Base-by-base conservation (phyloP, 2,329 filamentous ascomycete species). In the Sarocladiaceae sp. region DNA sequence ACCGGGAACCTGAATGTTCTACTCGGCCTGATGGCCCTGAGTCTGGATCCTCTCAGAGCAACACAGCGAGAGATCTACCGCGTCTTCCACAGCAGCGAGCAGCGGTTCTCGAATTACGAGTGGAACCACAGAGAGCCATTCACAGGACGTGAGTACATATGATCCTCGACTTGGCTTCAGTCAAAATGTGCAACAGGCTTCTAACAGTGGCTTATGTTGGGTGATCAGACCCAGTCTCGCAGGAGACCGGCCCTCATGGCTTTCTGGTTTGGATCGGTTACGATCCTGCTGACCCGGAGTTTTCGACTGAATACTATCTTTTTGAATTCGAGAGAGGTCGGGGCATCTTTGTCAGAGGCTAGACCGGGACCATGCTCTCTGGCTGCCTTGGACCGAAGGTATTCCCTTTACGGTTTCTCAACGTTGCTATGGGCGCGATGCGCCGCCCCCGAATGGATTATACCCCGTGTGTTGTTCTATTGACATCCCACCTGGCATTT, bases 11-110 rank as follows among this genome's bases (percentile, higher is more conserved):
- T 70, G 11, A 51, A 58, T 3, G 58, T 68, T 6, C 51, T 70
- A 10, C 50, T 70, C 3, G 67, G 59, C 1, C 48, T 70, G n/a
- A 67, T 69, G 62, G 64, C 63, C 1, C 59, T 68, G 6, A 41
- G 37, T 31, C 49, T 46, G 47, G 45, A 53, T 4, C 4, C 51
- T 2, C 15, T n/a, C 1, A 37, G 45, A 6, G 2, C 1, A 4
- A 13, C 10, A 1, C n/a, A 27, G 16, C 18, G 1, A 1, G 51
- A 52, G 6, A 50, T 45, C 11, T 37, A 54, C 6, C 37, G 26
- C 2, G 50, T 58, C 5, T 66, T 66, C 42, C 44, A 52, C 1
- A 48, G 47, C 3, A 40, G 32, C 3, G 32, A 20, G 4, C 53
- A 51, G 18, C 43, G 47, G 26, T 64, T 60, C 60, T 54, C 23